phyloP scores from a whole-genome alignment of 2,329 filamentous ascomycete species.

The Zasmidium angulare region DNA sequence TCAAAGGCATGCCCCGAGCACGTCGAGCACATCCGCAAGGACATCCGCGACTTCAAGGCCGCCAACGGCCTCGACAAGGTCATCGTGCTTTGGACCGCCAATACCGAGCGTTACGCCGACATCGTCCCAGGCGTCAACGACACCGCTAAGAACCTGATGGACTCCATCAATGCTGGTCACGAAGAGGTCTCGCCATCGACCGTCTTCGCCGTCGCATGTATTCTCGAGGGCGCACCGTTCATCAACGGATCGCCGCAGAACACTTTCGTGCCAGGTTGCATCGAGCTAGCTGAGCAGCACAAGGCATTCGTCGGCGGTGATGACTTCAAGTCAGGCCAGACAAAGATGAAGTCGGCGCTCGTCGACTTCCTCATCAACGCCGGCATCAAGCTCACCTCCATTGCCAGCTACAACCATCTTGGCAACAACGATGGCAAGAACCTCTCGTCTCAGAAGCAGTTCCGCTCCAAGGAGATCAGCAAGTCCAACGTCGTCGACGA shows the following conservation, averaged over 20 bases:
- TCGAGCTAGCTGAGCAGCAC: slow-evolving; percentile 84
- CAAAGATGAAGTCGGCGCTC: slow-evolving; percentile 99
- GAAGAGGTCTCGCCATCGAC: slow-evolving; percentile 93
- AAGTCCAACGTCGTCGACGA: slow-evolving; percentile 99
- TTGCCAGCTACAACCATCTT: slow-evolving; percentile 98
- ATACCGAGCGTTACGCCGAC: slow-evolving; percentile 95
- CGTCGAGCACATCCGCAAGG: slow-evolving; percentile 87
- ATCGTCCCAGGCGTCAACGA: slow-evolving; percentile 88
- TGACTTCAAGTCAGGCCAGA: slow-evolving; percentile 99
- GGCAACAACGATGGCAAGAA: slow-evolving; percentile 99
- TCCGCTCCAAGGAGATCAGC: slow-evolving; percentile 99
- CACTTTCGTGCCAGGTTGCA: slow-evolving; percentile 92
- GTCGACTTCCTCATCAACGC: slow-evolving; percentile 98
- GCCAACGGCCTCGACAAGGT: slow-evolving; percentile 86
- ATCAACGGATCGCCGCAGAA: slow-evolving; percentile 99
- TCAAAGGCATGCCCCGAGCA: slow-evolving; percentile 82
- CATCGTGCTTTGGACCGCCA: slow-evolving; percentile 97
- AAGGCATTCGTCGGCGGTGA: slow-evolving; percentile 92
- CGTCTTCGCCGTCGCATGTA: slow-evolving; percentile 91
- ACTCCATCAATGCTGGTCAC: slow-evolving; percentile 82
- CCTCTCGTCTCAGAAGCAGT: slow-evolving; percentile 93
- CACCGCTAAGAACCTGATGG: slow-evolving; percentile 89
- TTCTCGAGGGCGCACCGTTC: slow-evolving; percentile 86
- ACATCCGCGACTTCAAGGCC: slow-evolving; percentile 92
- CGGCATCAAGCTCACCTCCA: slow-evolving; percentile 97